Evolutionary conservation across 1,284 basidiomycete genomes (phyloP).

Genomic region (Ustilago trichophora): DNA sequence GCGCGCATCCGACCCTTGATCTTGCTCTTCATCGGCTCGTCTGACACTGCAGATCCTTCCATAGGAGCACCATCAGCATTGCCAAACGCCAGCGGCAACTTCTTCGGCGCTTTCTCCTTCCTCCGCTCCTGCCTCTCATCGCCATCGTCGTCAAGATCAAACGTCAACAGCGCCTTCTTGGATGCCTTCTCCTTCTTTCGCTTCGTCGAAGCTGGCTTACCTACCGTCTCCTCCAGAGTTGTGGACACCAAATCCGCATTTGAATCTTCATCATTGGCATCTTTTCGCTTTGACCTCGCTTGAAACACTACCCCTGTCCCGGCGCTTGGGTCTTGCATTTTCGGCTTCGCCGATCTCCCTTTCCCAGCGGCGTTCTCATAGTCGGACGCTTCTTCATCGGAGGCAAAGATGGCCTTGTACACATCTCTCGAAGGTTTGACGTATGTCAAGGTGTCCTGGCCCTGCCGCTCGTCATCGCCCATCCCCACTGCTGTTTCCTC

Average conservation of each 20-base stretch:
- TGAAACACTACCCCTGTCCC: conserved; percentile 21
- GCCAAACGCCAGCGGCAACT: neutral
- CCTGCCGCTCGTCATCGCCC: conserved; percentile 89
- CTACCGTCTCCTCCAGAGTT: no score
- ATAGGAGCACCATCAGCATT: neutral
- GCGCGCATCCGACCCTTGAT: conserved; percentile 12
- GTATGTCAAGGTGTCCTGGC: conserved; percentile 84
- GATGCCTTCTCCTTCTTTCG: conserved; percentile 22
- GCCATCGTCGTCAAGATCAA: conserved; percentile 65
- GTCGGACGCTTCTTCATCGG: conserved; percentile 81
- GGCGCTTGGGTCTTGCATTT: conserved; percentile 24
- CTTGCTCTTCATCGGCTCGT: neutral
- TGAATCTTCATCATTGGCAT: neutral
- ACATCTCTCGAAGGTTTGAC: conserved; percentile 86
- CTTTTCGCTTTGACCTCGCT: conserved; percentile 22
- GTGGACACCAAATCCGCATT: no score
- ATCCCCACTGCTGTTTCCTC: conserved; percentile 72
- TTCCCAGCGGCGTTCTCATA: conserved; percentile 74
- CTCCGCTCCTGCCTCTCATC: neutral
- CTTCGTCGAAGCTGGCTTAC: conserved; percentile 82
- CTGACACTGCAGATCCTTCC: neutral
- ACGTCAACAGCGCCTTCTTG: conserved; percentile 26
- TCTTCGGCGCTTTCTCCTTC: neutral
- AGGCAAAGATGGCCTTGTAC: conserved; percentile 76
- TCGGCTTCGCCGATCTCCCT: conserved; percentile 5